Base-by-base conservation (phyloP, 257 asterid species). In the Scutellaria baicalensis region DNA sequence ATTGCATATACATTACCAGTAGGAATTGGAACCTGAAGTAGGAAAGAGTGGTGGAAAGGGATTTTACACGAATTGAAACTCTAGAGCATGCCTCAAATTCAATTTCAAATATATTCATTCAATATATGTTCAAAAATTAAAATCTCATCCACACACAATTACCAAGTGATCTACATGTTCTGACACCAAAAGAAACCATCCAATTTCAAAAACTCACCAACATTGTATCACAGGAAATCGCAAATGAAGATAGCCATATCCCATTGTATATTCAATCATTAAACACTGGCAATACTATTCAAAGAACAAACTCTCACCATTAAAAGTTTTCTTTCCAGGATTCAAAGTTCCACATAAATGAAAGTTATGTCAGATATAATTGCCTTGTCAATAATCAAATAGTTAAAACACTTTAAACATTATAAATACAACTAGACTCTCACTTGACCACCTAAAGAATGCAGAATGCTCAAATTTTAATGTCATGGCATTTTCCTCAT, bases 21-120 rank as follows among this genome's bases (percentile, higher is more conserved):
- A 45, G 97, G 96, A 77, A 93, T 91, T 45, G 97, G 95, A 33
- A 89, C 78, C 97, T 93, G 86, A 43, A 70, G 66, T 47, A 36
- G 55, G 49, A 68, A 68, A 49, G 1, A 35, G 63, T 63, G 3
- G 23, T 38, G 14, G 48, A n/a, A 66, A 44, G 36, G 64, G n/a
- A 3, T 23, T 38, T 6, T 31, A 38, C 35, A 33, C 51, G 16
- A 67, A 21, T 40, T 20, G 27, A 68, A 42, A 56, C 20, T 9
- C 49, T 33, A 9, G 16, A 47, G 48, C 17, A 62, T n/a, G 8
- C 33, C 40, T 13, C 20, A 27, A 47, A 65, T 16, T 17, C 36
- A 14, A 9, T 8, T 38, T 16, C 31, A 38, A 14, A 59, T 23
- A 8, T 51, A 9, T 23, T 7, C 52, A 17, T 7, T 4, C 10